Base-by-base conservation (phyloP, 2,329 filamentous ascomycete genomes). In the Aspergillus sp. region DNA sequence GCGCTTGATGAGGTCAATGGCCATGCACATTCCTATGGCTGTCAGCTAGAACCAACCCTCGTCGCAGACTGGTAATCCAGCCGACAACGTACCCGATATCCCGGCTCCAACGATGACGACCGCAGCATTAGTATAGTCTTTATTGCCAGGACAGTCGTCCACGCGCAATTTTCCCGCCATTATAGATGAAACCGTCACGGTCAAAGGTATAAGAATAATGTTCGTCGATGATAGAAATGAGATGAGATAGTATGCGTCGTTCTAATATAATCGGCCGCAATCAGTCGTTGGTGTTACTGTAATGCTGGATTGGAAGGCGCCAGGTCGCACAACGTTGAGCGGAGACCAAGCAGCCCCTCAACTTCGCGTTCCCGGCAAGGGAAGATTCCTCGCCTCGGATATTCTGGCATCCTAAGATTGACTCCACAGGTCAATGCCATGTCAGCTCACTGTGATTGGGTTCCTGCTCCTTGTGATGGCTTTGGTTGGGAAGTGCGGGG, bases 91-190 rank as follows among this genome's bases (percentile, higher is more conserved):
- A 78, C 81, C 81, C 57, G 80, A 81, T 41, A 83, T 78, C 0
- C 81, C 81, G 12, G 80, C 82, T 3, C 83, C 83, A 34, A 86
- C 81, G 52, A 85, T 85, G 6, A 84, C 78, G 1, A 85, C 82
- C 2, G 80, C 77, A 0, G 82, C 79, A 59, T 79, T 75, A 6
- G 78, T 81, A 59, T 81, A 79, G 60, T 81, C 75, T 49, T 78
- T 78, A 59, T 83, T 84, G n/a, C 79, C 68, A 1, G 68, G 64
- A 7, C 7, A 26, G 44, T 43, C 44, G 17, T 53, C 44, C 9
- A 34, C n/a, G 8, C 55, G 38, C 49, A 57, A 18, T 30, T 39
- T 49, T 6, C 44, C 43, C 18, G 26, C 20, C 55, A 48, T 57
- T 17, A 5, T 38, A n/a, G 32, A 7, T 17, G 3, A 4, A 11